Evolutionary conservation across 371 early-diverging fungal genomes (phyloP).

Genomic region (Mortierella sp.): DNA sequence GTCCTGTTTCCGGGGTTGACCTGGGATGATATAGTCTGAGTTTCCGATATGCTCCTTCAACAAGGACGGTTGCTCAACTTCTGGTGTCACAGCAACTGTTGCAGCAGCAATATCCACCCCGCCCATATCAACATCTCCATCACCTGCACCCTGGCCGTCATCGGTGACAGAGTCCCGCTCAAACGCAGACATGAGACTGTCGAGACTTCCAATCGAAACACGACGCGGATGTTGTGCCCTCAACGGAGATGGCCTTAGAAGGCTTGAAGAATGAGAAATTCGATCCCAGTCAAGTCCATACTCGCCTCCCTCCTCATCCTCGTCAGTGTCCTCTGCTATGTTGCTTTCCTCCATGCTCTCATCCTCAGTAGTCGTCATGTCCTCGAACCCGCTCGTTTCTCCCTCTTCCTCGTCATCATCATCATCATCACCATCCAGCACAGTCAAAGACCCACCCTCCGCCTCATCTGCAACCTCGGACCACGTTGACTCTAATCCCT

Average conservation of each 20-base stretch:
- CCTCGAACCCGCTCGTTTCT: background rate
- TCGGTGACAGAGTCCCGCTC: background rate
- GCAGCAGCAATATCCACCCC: no score
- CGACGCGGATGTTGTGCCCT: background rate
- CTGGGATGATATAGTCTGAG: constrained; percentile 34
- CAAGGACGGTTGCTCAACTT: background rate
- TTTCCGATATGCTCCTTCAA: constrained; percentile 25
- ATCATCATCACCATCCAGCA: constrained; percentile 1
- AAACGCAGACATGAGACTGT: background rate
- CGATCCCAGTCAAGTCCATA: background rate
- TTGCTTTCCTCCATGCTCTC: background rate
- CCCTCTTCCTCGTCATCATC: constrained; percentile 4
- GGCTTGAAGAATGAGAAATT: background rate
- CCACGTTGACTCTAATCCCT: constrained; percentile 14
- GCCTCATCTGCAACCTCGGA: constrained; percentile 8
- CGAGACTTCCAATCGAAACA: background rate
- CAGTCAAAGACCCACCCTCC: constrained; percentile 12
- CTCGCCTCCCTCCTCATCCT: background rate
- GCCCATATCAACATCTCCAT: background rate
- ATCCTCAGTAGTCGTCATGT: constrained; percentile 5
- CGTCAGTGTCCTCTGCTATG: constrained; percentile 7
- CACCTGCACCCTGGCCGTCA: background rate
- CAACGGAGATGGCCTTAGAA: background rate
- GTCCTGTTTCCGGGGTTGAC: constrained; percentile 27
- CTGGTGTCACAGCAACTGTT: background rate